Evolutionary conservation across 495 filamentous ascomycete genomes (phyloP).

Genomic region (Hyaloscypha hepaticicola): DNA sequence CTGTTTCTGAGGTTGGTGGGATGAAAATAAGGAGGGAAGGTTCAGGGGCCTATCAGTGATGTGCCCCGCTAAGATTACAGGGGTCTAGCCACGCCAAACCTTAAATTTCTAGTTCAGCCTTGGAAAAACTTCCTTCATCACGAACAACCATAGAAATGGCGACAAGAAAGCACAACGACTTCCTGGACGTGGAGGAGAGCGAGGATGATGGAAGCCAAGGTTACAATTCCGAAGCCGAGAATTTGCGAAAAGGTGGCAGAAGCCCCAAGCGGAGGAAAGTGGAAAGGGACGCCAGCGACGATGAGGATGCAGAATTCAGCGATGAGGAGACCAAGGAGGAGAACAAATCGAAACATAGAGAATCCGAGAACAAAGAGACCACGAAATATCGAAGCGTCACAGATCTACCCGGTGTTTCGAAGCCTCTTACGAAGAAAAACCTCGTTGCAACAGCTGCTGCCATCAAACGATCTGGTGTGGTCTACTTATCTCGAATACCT

Average conservation of each 20-base stretch:
- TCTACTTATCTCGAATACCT: constrained; percentile 88
- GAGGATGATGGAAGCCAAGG: constrained; percentile 60
- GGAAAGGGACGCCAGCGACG: constrained; percentile 38
- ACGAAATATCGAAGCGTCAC: constrained; percentile 21
- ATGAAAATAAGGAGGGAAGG: constrained; percentile 5
- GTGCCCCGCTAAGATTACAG: constrained; percentile 19
- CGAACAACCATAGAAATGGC: constrained; percentile 26
- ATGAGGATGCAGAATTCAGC: constrained; percentile 44
- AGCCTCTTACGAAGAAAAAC: constrained; percentile 57
- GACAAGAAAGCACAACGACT: constrained; percentile 64
- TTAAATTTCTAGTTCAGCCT: constrained; percentile 12
- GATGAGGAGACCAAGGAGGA: constrained; percentile 32
- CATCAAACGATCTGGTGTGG: constrained; percentile 67
- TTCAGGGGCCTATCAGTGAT: neutral
- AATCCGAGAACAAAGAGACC: constrained; percentile 19
- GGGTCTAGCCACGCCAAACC: constrained; percentile 12
- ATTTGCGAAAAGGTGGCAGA: constrained; percentile 61
- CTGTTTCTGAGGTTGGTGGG: constrained; percentile 14
- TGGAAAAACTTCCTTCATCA: constrained; percentile 2
- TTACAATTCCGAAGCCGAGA: constrained; percentile 67
- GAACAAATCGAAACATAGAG: constrained; percentile 23
- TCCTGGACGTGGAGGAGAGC: constrained; percentile 66
- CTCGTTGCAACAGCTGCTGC: constrained; percentile 56
- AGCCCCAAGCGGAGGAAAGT: constrained; percentile 67
- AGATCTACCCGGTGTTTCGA: constrained; percentile 45